Conservation (phyloP, 2,329 filamentous ascomycete genomes). For the Penicillium sp. region DNA sequence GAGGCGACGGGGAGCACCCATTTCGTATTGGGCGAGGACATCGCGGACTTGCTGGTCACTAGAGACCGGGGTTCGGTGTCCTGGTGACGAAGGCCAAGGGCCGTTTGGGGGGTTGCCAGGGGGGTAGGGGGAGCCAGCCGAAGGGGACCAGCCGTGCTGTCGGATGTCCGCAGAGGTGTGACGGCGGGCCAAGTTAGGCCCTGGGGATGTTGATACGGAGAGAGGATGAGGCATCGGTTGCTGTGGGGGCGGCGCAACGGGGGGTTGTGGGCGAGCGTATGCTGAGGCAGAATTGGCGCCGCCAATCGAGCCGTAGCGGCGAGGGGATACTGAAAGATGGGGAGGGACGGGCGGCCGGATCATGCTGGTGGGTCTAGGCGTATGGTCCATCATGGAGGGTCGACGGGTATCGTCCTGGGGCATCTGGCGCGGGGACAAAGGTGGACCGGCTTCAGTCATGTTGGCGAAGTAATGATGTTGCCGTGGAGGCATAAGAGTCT, state of each 20-base stretch:
- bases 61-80: conserved; percentile 48
- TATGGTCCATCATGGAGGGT: conserved; percentile 64
- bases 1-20: conserved; percentile 55
- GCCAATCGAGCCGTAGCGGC: conserved; percentile 85
- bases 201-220: conserved; percentile 58
- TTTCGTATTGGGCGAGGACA: conserved; percentile 64
- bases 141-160: conserved; percentile 71
- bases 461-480: conserved; percentile 65
- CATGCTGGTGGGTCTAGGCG: conserved; percentile 60
- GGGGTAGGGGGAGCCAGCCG: conserved; percentile 61
- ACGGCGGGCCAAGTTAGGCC: conserved; percentile 70
- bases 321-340: conserved; percentile 74
- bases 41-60: conserved; percentile 65
- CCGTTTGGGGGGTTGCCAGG: conserved; percentile 65
- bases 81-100: conserved; percentile 67
- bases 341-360: conserved; percentile 77
- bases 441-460: conserved; percentile 65
- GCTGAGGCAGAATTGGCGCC: conserved; percentile 67
- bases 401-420: conserved; percentile 81
- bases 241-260: conserved; percentile 62
- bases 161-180: conserved; percentile 97
- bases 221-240: conserved; percentile 66
- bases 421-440: conserved; percentile 83
- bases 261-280: conserved; percentile 68
- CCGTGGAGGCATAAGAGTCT: conserved; percentile 63